A percentile compares a stretch with the other conserved stretches of the same genome.
phyloP scores from a whole-genome alignment of 2,329 filamentous ascomycete species.

The Fusarium sp. region DNA sequence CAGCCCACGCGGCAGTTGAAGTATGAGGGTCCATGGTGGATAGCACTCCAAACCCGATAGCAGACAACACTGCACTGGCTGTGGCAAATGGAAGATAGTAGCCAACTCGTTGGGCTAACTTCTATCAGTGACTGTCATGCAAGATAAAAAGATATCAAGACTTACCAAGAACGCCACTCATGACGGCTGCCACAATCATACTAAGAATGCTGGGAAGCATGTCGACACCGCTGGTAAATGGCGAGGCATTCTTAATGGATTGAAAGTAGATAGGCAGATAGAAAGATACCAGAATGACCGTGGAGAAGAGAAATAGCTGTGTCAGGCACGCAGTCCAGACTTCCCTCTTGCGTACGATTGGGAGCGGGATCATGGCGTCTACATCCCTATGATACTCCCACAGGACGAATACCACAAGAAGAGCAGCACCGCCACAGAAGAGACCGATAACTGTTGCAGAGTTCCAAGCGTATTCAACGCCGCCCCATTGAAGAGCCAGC shows the following conservation, averaged over 20 bases:
- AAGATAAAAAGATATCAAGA: no score
- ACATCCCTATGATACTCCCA: constrained; percentile 59
- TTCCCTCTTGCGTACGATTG: constrained; percentile 56
- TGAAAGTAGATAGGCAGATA: constrained; percentile 65
- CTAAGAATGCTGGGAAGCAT: constrained; percentile 46
- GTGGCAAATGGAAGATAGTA: constrained; percentile 59
- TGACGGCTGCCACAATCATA: constrained; percentile 41
- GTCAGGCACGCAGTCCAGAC: constrained; percentile 57
- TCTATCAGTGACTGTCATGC: constrained; percentile 1
- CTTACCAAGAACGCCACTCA: constrained; percentile 40
- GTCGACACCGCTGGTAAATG: constrained; percentile 46
- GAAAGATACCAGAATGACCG: constrained; percentile 59
- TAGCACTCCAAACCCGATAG: constrained; percentile 55
- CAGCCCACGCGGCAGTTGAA: constrained; percentile 54
- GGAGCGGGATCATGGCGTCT: constrained; percentile 61
- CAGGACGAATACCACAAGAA: constrained; percentile 56
- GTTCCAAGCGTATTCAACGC: constrained; percentile 58
- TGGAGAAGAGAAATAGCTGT: constrained; percentile 56
- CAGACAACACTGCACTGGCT: constrained; percentile 46
- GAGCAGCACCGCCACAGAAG: constrained; percentile 55
- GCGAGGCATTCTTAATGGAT: constrained; percentile 53
- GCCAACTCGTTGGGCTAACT: constrained; percentile 48
- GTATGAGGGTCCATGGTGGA: constrained; percentile 54
- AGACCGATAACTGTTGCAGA: constrained; percentile 58
- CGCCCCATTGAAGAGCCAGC: constrained; percentile 65